Conservation (phyloP, 306 rosid genomes). For the Cucumis sativus region DNA sequence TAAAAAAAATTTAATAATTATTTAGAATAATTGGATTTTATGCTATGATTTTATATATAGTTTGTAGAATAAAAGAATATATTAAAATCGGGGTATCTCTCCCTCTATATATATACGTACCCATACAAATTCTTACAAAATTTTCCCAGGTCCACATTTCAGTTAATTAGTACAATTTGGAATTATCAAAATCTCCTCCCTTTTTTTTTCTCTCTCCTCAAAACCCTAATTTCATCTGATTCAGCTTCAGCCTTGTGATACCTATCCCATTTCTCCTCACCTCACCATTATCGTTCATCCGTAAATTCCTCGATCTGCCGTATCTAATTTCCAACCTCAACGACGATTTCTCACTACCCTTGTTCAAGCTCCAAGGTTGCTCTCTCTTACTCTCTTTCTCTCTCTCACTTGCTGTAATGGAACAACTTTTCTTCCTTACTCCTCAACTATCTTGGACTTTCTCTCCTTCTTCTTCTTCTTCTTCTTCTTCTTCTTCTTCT, state of each 20-base stretch:
- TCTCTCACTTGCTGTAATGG: neutral
- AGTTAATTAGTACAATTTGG: neutral
- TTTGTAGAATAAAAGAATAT: neutral
- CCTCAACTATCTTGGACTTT: neutral
- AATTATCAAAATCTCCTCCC: neutral
- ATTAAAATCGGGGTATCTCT: neutral
- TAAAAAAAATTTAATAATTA: no score
- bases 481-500: neutral
- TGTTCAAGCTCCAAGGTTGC: slow-evolving; percentile 29
- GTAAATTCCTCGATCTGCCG: slow-evolving; percentile 11
- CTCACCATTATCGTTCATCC: slow-evolving; percentile 18
- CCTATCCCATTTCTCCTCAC: slow-evolving; percentile 27
- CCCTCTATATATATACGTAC: neutral
- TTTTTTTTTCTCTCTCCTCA: slow-evolving; percentile 9
- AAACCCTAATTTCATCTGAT: slow-evolving; percentile 59
- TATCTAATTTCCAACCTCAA: slow-evolving; percentile 6
- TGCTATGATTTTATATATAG: no score
- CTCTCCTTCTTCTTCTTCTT: neutral
- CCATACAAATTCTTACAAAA: neutral
- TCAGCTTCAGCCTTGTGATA: slow-evolving; percentile 48
- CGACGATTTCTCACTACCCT: neutral
- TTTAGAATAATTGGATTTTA: no score
- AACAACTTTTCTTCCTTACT: neutral
- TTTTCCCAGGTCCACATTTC: neutral
- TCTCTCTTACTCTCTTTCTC: neutral